Percentiles rank a stretch among this genome's conserved stretches.
Conservation (phyloP, 805 yeast species). For the Scheffersomyces coipomensis region DNA sequence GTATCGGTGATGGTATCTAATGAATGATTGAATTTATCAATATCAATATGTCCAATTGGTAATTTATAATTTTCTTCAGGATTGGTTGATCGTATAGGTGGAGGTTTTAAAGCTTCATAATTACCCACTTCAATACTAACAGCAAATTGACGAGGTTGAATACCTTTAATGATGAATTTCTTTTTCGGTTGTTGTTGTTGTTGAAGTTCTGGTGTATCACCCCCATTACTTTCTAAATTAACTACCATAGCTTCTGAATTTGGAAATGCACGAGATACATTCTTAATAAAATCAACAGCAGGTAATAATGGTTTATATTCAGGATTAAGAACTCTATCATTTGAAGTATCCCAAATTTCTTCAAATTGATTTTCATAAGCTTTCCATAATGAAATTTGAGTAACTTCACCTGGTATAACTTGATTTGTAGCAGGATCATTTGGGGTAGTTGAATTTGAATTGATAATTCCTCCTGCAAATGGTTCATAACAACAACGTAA, state of each 20-base stretch:
- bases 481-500: conserved; percentile 89
- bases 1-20: conserved; percentile 19
- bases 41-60: conserved; percentile 38
- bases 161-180: conserved; percentile 90
- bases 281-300: conserved; percentile 95
- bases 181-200: conserved; percentile 53
- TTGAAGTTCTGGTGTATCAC: conserved; percentile 28
- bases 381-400: conserved; percentile 95
- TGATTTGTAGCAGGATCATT: conserved; percentile 11
- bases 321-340: conserved; percentile 12
- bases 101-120: conserved; percentile 39
- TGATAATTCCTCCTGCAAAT: conserved; percentile 18
- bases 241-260: conserved; percentile 93
- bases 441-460: conserved; percentile 17
- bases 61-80: conserved; percentile 15
- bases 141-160: conserved; percentile 74
- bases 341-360: conserved; percentile 43
- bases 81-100: conserved; percentile 9
- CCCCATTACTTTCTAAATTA: conserved; percentile 29
- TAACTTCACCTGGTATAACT: conserved; percentile 66
- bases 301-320: conserved; percentile 57
- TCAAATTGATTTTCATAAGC: conserved; percentile 88
- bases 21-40: conserved; percentile 27
- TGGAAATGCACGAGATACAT: conserved; percentile 85
- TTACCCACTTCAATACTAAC: conserved; percentile 46